Percentiles rank a stretch among this genome's conserved stretches.
Conservation (phyloP, 208 protist species). For the Endotrypanum monterogeii region DNA sequence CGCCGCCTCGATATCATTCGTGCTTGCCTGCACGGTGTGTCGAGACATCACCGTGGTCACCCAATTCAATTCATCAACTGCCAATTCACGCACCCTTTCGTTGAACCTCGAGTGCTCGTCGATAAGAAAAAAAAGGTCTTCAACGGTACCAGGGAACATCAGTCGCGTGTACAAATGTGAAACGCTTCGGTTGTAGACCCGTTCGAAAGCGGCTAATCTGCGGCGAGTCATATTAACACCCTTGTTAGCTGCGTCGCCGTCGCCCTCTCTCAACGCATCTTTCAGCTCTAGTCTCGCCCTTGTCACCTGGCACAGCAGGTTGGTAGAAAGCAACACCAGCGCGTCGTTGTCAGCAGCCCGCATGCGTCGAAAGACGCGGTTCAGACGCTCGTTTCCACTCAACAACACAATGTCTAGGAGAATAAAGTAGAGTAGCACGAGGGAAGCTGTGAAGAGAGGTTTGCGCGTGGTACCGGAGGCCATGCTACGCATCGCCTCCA, state of each 20-base stretch:
- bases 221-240: conserved; percentile 29
- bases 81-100: conserved; percentile 41
- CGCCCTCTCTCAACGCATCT: not conserved
- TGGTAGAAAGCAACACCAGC: conserved; percentile 43
- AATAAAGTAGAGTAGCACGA: conserved; percentile 70
- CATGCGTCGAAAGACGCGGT: conserved; percentile 33
- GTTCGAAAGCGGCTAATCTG: conserved; percentile 29
- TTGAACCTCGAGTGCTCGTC: conserved; percentile 72
- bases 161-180: conserved; percentile 39
- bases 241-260: not conserved
- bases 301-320: conserved; percentile 27
- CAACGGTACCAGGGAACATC: conserved; percentile 45
- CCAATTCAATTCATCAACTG: conserved; percentile 65
- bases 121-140: conserved; percentile 81
- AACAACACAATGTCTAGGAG: conserved; percentile 60
- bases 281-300: conserved; percentile 18
- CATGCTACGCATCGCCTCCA: conserved; percentile 1
- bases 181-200: conserved; percentile 41
- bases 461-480: conserved; percentile 16
- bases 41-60: conserved; percentile 13
- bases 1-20: not conserved
- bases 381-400: conserved; percentile 27
- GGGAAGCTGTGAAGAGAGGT: conserved; percentile 24
- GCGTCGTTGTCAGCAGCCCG: conserved; percentile 48
- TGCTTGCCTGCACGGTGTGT: conserved; percentile 10